Percentiles rank a stretch among this genome's conserved stretches.
Evolutionary conservation across 805 yeast species (phyloP).

Genomic region (Starmerella stellata): DNA sequence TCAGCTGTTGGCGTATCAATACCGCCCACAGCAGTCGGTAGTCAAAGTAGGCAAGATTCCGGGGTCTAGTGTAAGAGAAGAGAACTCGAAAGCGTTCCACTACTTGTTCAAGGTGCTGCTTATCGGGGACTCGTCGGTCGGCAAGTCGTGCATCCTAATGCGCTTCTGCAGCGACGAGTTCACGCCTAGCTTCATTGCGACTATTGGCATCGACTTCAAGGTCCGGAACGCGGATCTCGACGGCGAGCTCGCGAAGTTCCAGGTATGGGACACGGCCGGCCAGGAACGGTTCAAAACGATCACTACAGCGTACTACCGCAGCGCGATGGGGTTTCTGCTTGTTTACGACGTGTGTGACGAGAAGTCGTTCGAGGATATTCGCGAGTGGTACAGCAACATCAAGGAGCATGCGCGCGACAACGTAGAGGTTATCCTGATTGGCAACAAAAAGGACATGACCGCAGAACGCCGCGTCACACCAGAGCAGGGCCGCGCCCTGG

Average conservation of each 20-base stretch:
- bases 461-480: conserved; percentile 70
- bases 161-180: conserved; percentile 93
- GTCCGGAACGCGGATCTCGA: conserved; percentile 88
- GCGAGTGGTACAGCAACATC: conserved; percentile 89
- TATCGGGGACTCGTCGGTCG: conserved; percentile 71
- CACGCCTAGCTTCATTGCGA: conserved; percentile 90
- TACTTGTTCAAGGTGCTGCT: conserved; percentile 69
- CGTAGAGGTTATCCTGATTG: conserved; percentile 84
- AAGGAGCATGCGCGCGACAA: conserved; percentile 93
- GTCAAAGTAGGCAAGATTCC: conserved; percentile 4
- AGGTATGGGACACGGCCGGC: conserved; percentile 98
- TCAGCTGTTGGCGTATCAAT: too few relatives aligned
- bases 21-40: too few relatives aligned
- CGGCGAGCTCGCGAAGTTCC: conserved; percentile 82
- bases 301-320: conserved; percentile 94
- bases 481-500: conserved; percentile 82
- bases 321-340: conserved; percentile 93
- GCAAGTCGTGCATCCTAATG: conserved; percentile 57
- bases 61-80: conserved; percentile 6
- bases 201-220: conserved; percentile 96
- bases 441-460: conserved; percentile 85
- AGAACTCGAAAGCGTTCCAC: conserved; percentile 12
- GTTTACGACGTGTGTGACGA: conserved; percentile 97
- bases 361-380: conserved; percentile 78
- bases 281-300: conserved; percentile 96